phyloP scores from a whole-genome alignment of 208 protist genomes.

The Leishmania turanica region DNA sequence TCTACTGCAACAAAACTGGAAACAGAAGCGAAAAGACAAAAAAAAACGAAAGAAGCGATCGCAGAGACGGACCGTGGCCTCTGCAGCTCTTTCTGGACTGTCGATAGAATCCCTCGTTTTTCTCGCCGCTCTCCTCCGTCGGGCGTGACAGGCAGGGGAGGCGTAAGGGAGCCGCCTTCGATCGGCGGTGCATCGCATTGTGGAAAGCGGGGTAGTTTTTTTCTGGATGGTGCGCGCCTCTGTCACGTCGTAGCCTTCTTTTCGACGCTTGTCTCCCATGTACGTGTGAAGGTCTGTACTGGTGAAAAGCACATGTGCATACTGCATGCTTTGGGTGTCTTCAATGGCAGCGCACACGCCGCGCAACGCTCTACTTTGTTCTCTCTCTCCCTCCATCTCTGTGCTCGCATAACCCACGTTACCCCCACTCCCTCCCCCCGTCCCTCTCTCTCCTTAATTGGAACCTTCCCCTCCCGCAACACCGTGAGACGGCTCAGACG shows the following conservation, averaged over 20 bases:
- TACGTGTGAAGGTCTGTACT: background rate
- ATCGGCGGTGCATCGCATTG: background rate
- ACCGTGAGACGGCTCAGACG: constrained; percentile 5
- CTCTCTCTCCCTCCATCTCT: background rate
- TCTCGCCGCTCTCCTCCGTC: background rate
- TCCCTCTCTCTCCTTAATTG: background rate
- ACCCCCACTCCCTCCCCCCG: background rate
- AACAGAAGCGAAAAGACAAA: background rate
- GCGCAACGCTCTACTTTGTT: background rate
- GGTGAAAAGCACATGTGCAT: no score
- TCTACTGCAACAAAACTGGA: background rate
- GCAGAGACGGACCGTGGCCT: background rate
- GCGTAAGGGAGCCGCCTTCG: background rate
- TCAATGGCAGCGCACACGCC: background rate
- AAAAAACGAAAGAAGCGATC: background rate
- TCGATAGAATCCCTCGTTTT: background rate
- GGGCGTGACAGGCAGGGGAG: background rate
- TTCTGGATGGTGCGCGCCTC: background rate
- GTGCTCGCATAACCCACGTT: background rate
- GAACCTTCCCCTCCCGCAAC: background rate
- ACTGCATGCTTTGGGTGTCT: background rate
- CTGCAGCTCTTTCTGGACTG: background rate
- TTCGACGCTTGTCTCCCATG: background rate
- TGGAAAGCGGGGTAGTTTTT: background rate
- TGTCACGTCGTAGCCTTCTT: background rate